phyloP scores from a whole-genome alignment of 805 yeast species.

The Candida silvatica region DNA sequence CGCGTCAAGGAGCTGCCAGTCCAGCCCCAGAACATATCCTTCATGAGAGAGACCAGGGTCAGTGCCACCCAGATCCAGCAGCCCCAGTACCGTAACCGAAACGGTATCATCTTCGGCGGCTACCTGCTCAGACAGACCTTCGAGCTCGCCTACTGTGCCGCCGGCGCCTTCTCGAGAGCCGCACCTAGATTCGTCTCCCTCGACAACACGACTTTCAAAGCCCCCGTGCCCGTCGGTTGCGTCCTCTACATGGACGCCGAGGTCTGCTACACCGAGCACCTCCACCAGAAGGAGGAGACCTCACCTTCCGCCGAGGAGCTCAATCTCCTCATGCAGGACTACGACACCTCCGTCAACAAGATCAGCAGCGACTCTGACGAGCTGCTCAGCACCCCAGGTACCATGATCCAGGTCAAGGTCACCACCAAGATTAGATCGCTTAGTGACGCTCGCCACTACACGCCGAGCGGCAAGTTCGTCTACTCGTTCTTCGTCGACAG shows the following conservation, averaged over 20 bases:
- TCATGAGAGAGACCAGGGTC: slow-evolving; percentile 66
- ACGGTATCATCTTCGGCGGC: slow-evolving; percentile 94
- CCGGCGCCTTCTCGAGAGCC: slow-evolving; percentile 80
- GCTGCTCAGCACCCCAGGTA: slow-evolving; percentile 69
- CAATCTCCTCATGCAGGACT: slow-evolving; percentile 29
- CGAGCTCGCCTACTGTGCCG: slow-evolving; percentile 88
- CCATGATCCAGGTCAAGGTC: slow-evolving; percentile 83
- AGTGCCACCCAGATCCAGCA: slow-evolving; percentile 85
- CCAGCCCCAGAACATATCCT: slow-evolving; percentile 42
- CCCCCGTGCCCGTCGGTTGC: slow-evolving; percentile 94
- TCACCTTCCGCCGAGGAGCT: slow-evolving; percentile 18
- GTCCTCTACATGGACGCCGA: slow-evolving; percentile 77
- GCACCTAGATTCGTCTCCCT: slow-evolving; percentile 84
- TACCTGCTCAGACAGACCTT: slow-evolving; percentile 86
- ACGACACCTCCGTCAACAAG: slow-evolving; percentile 50
- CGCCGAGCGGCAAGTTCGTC: slow-evolving; percentile 79
- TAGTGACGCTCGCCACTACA: slow-evolving; percentile 40
- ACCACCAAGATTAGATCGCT: slow-evolving; percentile 70
- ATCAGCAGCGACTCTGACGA: slow-evolving; percentile 43
- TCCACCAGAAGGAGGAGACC: slow-evolving; percentile 31
- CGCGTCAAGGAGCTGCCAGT: slow-evolving; percentile 24
- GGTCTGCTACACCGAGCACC: slow-evolving; percentile 80
- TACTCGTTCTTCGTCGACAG: slow-evolving; percentile 82
- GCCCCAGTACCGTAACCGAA: slow-evolving; percentile 93
- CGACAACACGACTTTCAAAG: slow-evolving; percentile 85